Conservation (phyloP, 257 asterid genomes). For the Solanum etuberosum region DNA sequence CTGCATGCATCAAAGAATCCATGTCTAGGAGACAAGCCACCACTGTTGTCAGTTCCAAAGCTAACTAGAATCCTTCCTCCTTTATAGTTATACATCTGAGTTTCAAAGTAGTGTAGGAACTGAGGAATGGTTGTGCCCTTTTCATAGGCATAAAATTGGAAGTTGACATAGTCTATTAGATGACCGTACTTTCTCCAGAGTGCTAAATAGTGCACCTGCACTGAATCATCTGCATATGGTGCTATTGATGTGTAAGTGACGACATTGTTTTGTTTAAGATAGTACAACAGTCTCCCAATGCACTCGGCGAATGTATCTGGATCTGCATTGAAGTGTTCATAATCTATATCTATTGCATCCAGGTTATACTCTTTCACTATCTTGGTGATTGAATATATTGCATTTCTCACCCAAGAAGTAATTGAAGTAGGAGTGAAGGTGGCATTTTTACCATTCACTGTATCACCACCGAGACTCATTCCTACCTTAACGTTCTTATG, state of each 20-base stretch:
- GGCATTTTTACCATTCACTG: conserved; percentile 10
- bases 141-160: conserved; percentile 57
- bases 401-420: conserved; percentile 51
- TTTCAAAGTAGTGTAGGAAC: conserved; percentile 46
- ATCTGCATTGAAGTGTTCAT: conserved; percentile 58
- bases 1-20: conserved; percentile 61
- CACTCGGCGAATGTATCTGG: conserved; percentile 69
- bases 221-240: conserved; percentile 36
- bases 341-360: conserved; percentile 70
- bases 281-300: conserved; percentile 39
- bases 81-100: conserved; percentile 41
- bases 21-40: conserved; percentile 47
- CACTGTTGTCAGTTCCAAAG: conserved; percentile 57
- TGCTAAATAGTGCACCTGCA: conserved; percentile 48
- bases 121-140: conserved; percentile 35
- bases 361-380: conserved; percentile 37
- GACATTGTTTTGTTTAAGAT: conserved; percentile 38
- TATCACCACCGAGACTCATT: conserved; percentile 64
- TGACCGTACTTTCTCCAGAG: conserved; percentile 50
- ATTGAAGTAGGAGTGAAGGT: conserved; percentile 40
- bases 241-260: conserved; percentile 56
- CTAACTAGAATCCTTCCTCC: conserved; percentile 52
- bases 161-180: conserved; percentile 61
- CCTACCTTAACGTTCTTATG: conserved; percentile 53
- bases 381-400: conserved; percentile 37